Evolutionary conservation across 2,329 filamentous ascomycete genomes (phyloP).

Genomic region (Alternaria burnsii): DNA sequence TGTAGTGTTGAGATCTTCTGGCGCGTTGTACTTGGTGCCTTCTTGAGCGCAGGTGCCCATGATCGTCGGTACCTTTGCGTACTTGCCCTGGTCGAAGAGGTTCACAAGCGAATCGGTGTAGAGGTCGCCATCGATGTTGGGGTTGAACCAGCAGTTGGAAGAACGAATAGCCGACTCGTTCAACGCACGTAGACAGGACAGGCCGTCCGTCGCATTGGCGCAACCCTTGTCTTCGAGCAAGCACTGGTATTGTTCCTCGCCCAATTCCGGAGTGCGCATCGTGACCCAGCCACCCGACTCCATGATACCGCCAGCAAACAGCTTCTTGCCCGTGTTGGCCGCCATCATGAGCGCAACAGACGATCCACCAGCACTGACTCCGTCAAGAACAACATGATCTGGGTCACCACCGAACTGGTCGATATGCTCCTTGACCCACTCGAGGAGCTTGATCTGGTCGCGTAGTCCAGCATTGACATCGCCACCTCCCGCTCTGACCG

Average conservation of each 20-base stretch:
- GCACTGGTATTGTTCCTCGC: slow-evolving; percentile 62
- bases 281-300: slow-evolving; percentile 64
- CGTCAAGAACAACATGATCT: slow-evolving; percentile 71
- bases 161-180: slow-evolving; percentile 56
- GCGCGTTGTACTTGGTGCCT: slow-evolving; percentile 67
- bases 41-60: slow-evolving; percentile 68
- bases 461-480: slow-evolving; percentile 73
- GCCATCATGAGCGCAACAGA: slow-evolving; percentile 34
- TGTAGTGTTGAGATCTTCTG: slow-evolving; percentile 57
- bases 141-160: slow-evolving; percentile 55
- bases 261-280: slow-evolving; percentile 58
- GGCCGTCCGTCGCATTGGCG: slow-evolving; percentile 45
- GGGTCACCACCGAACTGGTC: slow-evolving; percentile 73
- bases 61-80: slow-evolving; percentile 63
- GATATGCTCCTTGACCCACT: slow-evolving; percentile 76
- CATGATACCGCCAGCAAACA: slow-evolving; percentile 63
- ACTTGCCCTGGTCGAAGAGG: slow-evolving; percentile 59
- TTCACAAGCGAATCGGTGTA: slow-evolving; percentile 60
- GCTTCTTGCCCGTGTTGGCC: slow-evolving; percentile 53
- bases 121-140: slow-evolving; percentile 61
- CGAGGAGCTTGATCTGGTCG: slow-evolving; percentile 73
- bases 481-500: slow-evolving; percentile 57
- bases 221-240: slow-evolving; percentile 61
- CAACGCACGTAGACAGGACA: slow-evolving; percentile 61
- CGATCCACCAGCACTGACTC: slow-evolving; percentile 71